Evolutionary conservation across 2,329 filamentous ascomycete genomes (phyloP).

Genomic region (Xylariomycetidae sp.): DNA sequence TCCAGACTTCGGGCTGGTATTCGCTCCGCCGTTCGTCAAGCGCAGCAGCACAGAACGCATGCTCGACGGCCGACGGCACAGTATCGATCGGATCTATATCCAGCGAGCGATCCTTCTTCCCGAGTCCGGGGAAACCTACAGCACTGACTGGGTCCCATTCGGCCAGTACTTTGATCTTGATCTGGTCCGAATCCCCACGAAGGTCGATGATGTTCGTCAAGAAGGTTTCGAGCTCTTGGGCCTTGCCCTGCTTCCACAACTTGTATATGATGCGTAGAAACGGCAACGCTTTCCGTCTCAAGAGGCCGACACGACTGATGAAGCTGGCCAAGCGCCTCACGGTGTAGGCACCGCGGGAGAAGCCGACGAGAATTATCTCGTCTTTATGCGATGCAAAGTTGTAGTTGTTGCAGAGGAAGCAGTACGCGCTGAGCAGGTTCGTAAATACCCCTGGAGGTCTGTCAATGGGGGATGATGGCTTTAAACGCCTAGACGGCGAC

Average conservation of each 20-base stretch:
- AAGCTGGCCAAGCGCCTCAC: constrained; percentile 30
- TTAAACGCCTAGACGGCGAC: background rate
- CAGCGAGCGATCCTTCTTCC: background rate
- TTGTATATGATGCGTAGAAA: constrained; percentile 5
- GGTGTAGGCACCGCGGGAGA: constrained; percentile 36
- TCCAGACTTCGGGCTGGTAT: background rate
- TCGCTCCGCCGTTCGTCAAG: background rate
- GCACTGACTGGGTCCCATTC: background rate
- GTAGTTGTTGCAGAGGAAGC: constrained; percentile 13
- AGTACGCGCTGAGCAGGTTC: constrained; percentile 11
- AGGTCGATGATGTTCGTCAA: background rate
- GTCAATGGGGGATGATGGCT: background rate
- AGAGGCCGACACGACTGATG: constrained; percentile 16
- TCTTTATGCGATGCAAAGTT: constrained; percentile 17
- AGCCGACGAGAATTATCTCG: constrained; percentile 33
- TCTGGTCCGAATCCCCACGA: background rate
- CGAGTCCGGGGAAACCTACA: background rate
- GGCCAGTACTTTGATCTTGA: background rate
- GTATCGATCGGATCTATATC: background rate
- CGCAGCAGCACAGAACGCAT: background rate
- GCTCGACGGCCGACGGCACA: background rate
- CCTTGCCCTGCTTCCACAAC: background rate
- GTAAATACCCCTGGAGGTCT: constrained; percentile 3
- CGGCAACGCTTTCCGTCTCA: constrained; percentile 5
- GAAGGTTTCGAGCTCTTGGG: background rate